phyloP scores from a whole-genome alignment of 2,329 filamentous ascomycete species.

The Sclerotinia glacialis region DNA sequence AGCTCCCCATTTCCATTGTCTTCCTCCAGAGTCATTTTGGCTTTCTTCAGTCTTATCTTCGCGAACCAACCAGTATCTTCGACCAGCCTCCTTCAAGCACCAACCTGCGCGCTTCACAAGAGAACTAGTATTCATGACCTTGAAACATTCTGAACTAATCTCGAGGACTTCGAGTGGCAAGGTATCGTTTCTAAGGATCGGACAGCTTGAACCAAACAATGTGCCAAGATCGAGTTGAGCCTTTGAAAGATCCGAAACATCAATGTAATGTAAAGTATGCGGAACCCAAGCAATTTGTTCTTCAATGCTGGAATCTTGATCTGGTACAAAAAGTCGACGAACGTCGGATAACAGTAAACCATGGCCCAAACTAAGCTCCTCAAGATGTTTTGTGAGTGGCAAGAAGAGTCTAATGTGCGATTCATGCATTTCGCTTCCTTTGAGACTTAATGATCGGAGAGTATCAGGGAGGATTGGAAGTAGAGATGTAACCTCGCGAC shows the following conservation, averaged over 20 bases:
- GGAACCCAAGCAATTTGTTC: constrained; percentile 48
- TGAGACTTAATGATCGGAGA: constrained; percentile 71
- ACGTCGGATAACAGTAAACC: constrained; percentile 64
- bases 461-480: constrained; percentile 64
- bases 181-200: constrained; percentile 58
- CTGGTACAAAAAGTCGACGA: constrained; percentile 32
- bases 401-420: constrained; percentile 63
- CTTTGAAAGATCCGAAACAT: constrained; percentile 69
- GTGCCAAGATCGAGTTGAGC: constrained; percentile 57
- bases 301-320: constrained; percentile 34
- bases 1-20: constrained; percentile 81
- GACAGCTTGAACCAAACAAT: constrained; percentile 49
- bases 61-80: constrained; percentile 63
- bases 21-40: constrained; percentile 52
- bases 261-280: constrained; percentile 69
- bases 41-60: constrained; percentile 35
- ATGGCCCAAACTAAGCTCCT: constrained; percentile 72
- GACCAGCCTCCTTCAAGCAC: constrained; percentile 66
- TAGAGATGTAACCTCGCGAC: constrained; percentile 61
- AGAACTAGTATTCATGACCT: constrained; percentile 56
- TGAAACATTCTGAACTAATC: constrained; percentile 65
- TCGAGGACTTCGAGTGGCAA: constrained; percentile 75
- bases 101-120: constrained; percentile 53
- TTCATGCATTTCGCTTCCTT: constrained; percentile 67
- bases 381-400: constrained; percentile 66